Evolutionary conservation across 768 basidiomycete genomes (phyloP), one percentile per base, ranked within the genome.

Genomic region (Leccinum variicolor): DNA sequence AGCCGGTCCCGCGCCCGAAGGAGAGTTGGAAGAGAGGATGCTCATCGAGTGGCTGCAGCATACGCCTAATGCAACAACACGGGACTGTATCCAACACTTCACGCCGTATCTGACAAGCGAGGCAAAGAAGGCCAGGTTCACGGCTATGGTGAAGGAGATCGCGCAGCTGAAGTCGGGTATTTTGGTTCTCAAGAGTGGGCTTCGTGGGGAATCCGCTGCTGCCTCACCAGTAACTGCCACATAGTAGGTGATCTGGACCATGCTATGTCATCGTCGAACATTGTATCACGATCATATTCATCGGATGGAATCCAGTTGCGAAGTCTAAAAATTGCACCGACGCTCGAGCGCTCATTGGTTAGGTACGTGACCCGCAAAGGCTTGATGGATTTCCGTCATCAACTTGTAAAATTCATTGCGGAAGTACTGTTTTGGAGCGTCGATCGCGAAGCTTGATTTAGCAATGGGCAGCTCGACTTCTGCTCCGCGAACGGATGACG

Each of bases 71-170:
- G 83, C 89, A 52, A 85, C 84, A 55, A 92, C 90, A 33, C 78
- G 85, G 58, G 89, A 91, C 64, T 91, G 90, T 66, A 92, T 92
- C 60, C 82, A 84, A 52, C 81, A 90, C 68, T 93, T 92, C 67
- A 85, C 85, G 60, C 84, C 84, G 15, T 92, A 89, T 64, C 69
- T 92, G 53, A 85, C 82, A 29, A 85, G 85, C 64, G 79, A 79
- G 50, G 81, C 78, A 62, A 87, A 85, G 77, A 91, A 91, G 79
- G 67, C 71, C 50, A 84, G 80, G 71, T 91, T 93, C 67, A 88
- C 90, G n/a, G 80, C 78, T 10, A 78, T 93, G 71, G 86, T 93
- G 48, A 86, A 88, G 75, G 85, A 91, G 71, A 84, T 91, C 47
- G 91, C 90, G 19, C 78, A 82, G 69, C 69, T 92, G 71, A 87